Conservation (phyloP, 495 filamentous ascomycete genomes). For the Neurospora sublineolata region DNA sequence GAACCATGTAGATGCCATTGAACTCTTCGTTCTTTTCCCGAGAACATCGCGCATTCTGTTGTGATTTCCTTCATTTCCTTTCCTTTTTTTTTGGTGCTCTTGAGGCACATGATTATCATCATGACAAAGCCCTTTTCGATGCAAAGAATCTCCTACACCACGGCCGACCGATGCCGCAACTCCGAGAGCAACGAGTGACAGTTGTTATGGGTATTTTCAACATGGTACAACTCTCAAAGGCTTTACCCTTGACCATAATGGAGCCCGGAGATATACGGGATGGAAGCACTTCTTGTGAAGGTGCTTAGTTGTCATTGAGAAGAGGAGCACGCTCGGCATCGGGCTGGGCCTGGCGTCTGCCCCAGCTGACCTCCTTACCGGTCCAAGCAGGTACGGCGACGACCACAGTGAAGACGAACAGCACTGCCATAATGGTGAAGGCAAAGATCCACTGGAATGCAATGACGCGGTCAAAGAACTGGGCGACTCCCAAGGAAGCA, state of each 20-base stretch:
- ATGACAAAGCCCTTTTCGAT: background rate
- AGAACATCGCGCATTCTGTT: background rate
- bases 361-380: slow-evolving; percentile 34
- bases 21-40: background rate
- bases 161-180: background rate
- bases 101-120: background rate
- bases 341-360: slow-evolving; percentile 15
- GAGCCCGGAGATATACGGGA: background rate
- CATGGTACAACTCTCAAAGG: background rate
- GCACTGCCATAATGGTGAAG: slow-evolving; percentile 65
- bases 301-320: slow-evolving; percentile 24
- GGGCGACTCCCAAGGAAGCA: slow-evolving; percentile 63
- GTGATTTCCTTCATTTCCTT: background rate
- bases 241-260: background rate
- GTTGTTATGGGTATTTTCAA: background rate
- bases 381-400: slow-evolving; percentile 54
- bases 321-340: slow-evolving; percentile 44
- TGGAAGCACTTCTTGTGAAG: background rate
- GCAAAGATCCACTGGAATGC: slow-evolving; percentile 88
- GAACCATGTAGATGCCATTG: background rate
- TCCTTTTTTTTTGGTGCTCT: background rate
- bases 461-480: slow-evolving; percentile 57
- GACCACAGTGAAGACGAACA: slow-evolving; percentile 52
- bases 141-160: background rate
- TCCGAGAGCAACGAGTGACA: background rate